Evolutionary conservation across 495 filamentous ascomycete species (phyloP).

Genomic region (Penicillium flavigenum): DNA sequence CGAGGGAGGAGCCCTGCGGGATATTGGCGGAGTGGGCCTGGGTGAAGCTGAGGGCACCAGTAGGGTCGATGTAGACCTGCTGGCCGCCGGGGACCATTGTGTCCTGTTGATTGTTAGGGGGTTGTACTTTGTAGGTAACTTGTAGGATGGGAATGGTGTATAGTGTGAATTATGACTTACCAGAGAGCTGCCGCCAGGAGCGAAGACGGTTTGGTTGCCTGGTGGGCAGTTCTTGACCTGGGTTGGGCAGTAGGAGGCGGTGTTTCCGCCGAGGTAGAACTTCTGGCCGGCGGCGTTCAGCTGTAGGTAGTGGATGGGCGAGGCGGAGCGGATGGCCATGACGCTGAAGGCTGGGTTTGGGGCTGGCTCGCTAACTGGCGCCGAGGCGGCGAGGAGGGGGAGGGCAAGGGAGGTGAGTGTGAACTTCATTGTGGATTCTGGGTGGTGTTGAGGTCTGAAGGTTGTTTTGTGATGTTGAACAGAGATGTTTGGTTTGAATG

Average conservation of each 20-base stretch:
- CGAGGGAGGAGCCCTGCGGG: conserved; percentile 50
- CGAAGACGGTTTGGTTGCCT: conserved; percentile 45
- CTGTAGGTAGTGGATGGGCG: conserved; percentile 41
- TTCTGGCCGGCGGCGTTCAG: conserved; percentile 41
- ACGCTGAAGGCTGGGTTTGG: conserved; percentile 33
- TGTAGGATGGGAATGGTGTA: neutral
- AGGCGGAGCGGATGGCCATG: conserved; percentile 42
- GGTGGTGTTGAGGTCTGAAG: neutral
- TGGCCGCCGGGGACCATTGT: conserved; percentile 66
- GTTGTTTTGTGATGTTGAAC: neutral
- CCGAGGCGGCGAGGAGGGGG: conserved; percentile 33
- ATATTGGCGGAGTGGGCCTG: conserved; percentile 58
- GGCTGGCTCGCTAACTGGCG: conserved; percentile 17
- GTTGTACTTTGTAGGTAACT: neutral
- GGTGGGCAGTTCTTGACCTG: conserved; percentile 36
- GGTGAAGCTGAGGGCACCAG: conserved; percentile 60
- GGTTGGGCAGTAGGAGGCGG: conserved; percentile 42
- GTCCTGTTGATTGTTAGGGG: conserved; percentile 25
- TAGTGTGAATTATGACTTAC: conserved; percentile 22
- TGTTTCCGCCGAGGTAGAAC: conserved; percentile 44
- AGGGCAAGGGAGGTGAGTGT: conserved; percentile 28
- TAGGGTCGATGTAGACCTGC: conserved; percentile 56
- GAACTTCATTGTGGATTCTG: conserved; percentile 31
- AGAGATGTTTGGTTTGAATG: neutral
- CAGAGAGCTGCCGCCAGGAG: conserved; percentile 35